These are phyloP conservation scores for Seminavis robusta DNA, from an alignment of 108 stramenopile species.

Conservation along the genomic window DNA sequence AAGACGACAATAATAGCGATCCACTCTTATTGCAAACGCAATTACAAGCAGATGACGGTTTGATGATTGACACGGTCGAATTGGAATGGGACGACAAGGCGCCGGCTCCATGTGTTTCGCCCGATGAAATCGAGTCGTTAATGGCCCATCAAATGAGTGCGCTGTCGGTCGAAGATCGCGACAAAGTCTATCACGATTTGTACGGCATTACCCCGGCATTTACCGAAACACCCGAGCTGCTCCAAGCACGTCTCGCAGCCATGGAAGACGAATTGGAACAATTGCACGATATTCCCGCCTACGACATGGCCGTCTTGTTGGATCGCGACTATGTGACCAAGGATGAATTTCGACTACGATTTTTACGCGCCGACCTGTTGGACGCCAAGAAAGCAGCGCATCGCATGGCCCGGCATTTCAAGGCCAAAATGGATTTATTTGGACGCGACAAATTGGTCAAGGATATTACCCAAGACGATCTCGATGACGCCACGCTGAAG, in stretches of 20 bases:
- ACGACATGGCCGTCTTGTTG: not conserved
- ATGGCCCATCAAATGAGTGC: constrained; percentile 6
- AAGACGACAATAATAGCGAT: too few species aligned
- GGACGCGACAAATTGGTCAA: not conserved
- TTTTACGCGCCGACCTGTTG: constrained; percentile 11
- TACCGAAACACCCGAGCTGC: not conserved
- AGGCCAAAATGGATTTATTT: constrained; percentile 9
- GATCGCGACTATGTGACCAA: constrained; percentile 1
- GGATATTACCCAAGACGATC: constrained; percentile 8
- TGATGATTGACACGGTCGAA: too few species aligned
- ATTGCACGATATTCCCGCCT: not conserved
- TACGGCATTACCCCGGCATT: constrained; percentile 6
- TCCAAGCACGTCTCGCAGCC: not conserved
- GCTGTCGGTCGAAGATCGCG: constrained; percentile 11
- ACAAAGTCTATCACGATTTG: constrained; percentile 12
- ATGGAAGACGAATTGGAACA: not conserved
- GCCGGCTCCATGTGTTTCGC: too few species aligned
- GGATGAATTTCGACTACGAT: constrained; percentile 5
- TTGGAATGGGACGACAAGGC: too few species aligned
- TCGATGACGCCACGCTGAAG: constrained; percentile 12
- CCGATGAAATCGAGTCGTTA: constrained; percentile 15
- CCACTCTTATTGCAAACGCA: too few species aligned
- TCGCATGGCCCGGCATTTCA: constrained; percentile 7
- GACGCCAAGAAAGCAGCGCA: constrained; percentile 3
- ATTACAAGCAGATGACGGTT: too few species aligned